A percentile compares a stretch with the other conserved stretches of the same genome.
Conservation (phyloP, 805 yeast species). For the Sugiyamaella chiloensis region DNA sequence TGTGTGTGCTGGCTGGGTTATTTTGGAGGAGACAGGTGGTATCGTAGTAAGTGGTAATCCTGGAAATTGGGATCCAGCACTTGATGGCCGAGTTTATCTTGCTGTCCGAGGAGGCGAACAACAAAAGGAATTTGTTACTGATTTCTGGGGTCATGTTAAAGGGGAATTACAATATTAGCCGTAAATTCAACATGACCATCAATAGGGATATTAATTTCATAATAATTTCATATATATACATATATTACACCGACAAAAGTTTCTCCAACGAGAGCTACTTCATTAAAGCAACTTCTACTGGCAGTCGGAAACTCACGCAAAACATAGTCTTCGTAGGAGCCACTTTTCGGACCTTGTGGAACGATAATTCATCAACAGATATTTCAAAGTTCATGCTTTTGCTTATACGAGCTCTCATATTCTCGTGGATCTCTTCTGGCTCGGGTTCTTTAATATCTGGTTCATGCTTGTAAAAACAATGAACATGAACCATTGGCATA, state of each 20-base stretch:
- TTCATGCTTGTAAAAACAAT: slow-evolving; percentile 89
- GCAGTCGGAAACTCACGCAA: slow-evolving; percentile 75
- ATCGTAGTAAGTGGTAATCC: slow-evolving; percentile 52
- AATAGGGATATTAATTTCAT: too few relatives aligned
- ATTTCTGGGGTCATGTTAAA: slow-evolving; percentile 49
- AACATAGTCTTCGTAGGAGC: slow-evolving; percentile 98
- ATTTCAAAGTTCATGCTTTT: slow-evolving; percentile 45
- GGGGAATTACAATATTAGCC: slow-evolving; percentile 43
- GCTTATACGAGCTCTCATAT: slow-evolving; percentile 58
- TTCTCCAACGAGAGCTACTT: too few relatives aligned
- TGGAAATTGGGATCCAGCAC: slow-evolving; percentile 46
- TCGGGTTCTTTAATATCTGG: slow-evolving; percentile 71
- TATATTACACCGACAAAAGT: too few relatives aligned
- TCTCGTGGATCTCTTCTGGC: slow-evolving; percentile 59
- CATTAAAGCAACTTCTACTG: slow-evolving; percentile 36
- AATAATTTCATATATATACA: too few relatives aligned
- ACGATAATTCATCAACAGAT: slow-evolving; percentile 45
- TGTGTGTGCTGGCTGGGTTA: slow-evolving; percentile 66
- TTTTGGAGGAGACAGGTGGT: slow-evolving; percentile 59
- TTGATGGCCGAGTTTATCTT: slow-evolving; percentile 52
- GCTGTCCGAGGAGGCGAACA: slow-evolving; percentile 55
- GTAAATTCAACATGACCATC: too few relatives aligned
- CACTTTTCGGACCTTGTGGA: slow-evolving; percentile 88
- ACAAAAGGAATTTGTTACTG: slow-evolving; percentile 45
- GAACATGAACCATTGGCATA: slow-evolving; percentile 70